phyloP scores from a whole-genome alignment of 495 filamentous ascomycete species.

The Talaromyces wortmannii region DNA sequence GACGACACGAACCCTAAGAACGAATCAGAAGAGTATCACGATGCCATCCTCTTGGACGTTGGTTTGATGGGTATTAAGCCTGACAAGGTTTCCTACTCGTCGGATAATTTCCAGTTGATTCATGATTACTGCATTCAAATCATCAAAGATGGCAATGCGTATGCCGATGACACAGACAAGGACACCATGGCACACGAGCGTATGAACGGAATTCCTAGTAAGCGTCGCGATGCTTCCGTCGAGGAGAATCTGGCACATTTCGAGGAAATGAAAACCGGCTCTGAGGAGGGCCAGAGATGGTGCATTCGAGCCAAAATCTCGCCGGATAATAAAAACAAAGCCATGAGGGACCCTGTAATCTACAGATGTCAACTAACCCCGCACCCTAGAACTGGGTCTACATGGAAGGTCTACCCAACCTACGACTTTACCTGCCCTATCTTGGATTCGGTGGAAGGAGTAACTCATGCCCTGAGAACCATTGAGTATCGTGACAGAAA shows the following conservation, averaged over 20 bases:
- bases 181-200: conserved; percentile 79
- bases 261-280: conserved; percentile 82
- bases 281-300: conserved; percentile 66
- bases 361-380: conserved; percentile 75
- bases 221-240: conserved; percentile 64
- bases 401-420: conserved; percentile 94
- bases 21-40: conserved; percentile 87
- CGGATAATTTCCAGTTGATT: conserved; percentile 85
- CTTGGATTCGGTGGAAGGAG: conserved; percentile 83
- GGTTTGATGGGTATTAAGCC: conserved; percentile 80
- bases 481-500: conserved; percentile 98
- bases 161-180: conserved; percentile 84
- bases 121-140: conserved; percentile 71
- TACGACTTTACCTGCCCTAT: conserved; percentile 94
- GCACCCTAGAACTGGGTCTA: conserved; percentile 83
- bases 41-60: conserved; percentile 81
- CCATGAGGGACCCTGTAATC: conserved; percentile 87
- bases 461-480: conserved; percentile 90
- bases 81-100: conserved; percentile 71
- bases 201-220: conserved; percentile 66
- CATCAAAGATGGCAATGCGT: conserved; percentile 80
- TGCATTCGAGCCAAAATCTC: conserved; percentile 89
- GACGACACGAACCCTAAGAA: conserved; percentile 94
- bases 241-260: conserved; percentile 78
- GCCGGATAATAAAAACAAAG: conserved; percentile 75